Percentiles rank a stretch among this genome's conserved stretches.
Evolutionary conservation across 805 yeast genomes (phyloP).

Genomic region (Saturnispora saitoi): DNA sequence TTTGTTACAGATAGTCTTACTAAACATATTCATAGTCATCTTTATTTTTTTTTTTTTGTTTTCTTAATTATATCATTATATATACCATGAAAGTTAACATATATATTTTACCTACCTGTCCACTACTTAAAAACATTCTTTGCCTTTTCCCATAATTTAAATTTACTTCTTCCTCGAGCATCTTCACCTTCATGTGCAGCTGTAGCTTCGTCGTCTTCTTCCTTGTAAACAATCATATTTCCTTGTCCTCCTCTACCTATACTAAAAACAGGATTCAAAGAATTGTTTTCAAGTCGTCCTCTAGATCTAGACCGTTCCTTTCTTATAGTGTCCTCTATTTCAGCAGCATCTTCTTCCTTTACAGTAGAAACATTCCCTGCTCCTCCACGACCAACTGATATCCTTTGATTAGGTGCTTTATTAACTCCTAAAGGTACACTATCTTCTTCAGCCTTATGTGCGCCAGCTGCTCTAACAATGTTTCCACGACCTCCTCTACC

Average conservation of each 20-base stretch:
- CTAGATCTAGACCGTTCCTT: background rate
- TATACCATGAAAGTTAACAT: background rate
- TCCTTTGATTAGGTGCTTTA: slow-evolving; percentile 17
- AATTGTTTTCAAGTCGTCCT: background rate
- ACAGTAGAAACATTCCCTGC: slow-evolving; percentile 27
- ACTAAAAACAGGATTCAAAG: background rate
- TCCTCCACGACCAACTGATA: slow-evolving; percentile 31
- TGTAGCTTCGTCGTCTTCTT: background rate
- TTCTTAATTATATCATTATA: too few relatives aligned
- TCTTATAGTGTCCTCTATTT: background rate
- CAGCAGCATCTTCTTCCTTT: background rate
- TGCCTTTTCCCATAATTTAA: slow-evolving; percentile 23
- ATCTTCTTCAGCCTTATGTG: slow-evolving; percentile 10
- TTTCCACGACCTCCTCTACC: slow-evolving; percentile 9
- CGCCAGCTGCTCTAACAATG: slow-evolving; percentile 11
- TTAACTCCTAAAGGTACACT: background rate
- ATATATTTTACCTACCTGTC: too few relatives aligned
- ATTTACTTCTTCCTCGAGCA: slow-evolving; percentile 17
- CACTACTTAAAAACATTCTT: slow-evolving; percentile 4
- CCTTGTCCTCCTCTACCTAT: slow-evolving; percentile 6
- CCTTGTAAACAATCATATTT: background rate
- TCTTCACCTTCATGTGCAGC: too few relatives aligned
- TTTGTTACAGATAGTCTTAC: too few relatives aligned
- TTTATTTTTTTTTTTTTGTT: background rate
- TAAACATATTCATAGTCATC: background rate